Base-by-base conservation (phyloP, 345 rosid species). In the Toxicodendron radicans region DNA sequence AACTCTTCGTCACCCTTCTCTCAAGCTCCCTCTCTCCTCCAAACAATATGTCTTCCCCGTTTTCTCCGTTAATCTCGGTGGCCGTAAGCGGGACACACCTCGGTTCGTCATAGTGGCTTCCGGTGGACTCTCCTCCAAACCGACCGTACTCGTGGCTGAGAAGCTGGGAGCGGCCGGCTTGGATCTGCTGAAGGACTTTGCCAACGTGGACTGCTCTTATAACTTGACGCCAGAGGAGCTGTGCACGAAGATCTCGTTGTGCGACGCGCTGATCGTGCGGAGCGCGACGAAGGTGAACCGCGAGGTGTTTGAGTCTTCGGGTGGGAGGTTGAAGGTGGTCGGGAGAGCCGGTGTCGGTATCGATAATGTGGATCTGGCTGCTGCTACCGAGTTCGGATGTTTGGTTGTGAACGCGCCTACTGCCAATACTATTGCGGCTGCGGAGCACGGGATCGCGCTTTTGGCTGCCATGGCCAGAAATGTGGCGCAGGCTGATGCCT, bases 321-420 rank as follows among this genome's bases (percentile, higher is more conserved):
- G 81, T 5, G 98, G 98, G 54, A 72, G 95, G 66, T 75, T 93
- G 60, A 93, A 90, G 84, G 98, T 93, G n/a, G 98, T 93, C 17
- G 98, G 98, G 2, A 83, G 98, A 64, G 98, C 98, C 66, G 98
- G 98, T 17, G 98, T 93, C 45, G 98, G 98, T 75, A 93, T 93
- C 30, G 98, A 93, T 38, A 93, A 93, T 76, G 98, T 93, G 74
- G 98, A 93, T 88, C 95, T 93, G 82, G 82, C 90, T 12, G 95
- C 98, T 0, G 98, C 98, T 18, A 93, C 98, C 20, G 98, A 93
- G 84, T 87, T 84, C 41, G 98, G 98, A 0, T 93, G 98, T 74
- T 79, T 93, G 79, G 98, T 93, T 5, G 98, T 93, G 24, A 93
- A 93, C 76, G 98, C 98, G 4, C 98, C 98, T 20, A 93, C 98